Evolutionary conservation across 2,329 filamentous ascomycete species (phyloP).

Genomic region (Periconia digitata): DNA sequence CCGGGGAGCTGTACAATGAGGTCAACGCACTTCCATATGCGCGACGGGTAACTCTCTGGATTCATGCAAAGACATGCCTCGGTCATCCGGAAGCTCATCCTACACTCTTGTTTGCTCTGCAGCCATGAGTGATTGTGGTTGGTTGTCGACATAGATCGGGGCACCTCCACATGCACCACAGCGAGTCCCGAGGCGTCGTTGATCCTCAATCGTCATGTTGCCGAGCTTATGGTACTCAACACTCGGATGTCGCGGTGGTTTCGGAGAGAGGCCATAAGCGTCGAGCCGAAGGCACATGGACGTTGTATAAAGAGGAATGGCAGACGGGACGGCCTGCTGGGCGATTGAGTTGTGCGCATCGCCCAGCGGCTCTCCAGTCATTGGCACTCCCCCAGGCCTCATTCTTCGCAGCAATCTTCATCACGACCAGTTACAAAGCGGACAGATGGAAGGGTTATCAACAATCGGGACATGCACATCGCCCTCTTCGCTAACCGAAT

Average conservation of each 20-base stretch:
- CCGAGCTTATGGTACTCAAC: conserved; percentile 31
- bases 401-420: conserved; percentile 42
- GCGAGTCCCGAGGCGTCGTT: conserved; percentile 4
- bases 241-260: conserved; percentile 14
- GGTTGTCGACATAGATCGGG: too few relatives aligned
- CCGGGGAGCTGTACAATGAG: too few relatives aligned
- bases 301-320: conserved; percentile 15
- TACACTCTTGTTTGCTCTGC: too few relatives aligned
- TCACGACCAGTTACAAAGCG: conserved; percentile 39
- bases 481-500: conserved; percentile 15
- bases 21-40: too few relatives aligned
- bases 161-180: background rate
- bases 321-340: background rate
- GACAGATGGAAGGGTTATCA: conserved; percentile 39
- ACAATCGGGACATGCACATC: conserved; percentile 20
- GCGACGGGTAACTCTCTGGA: too few relatives aligned
- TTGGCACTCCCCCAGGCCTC: conserved; percentile 27
- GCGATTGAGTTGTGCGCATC: background rate
- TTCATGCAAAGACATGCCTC: too few relatives aligned
- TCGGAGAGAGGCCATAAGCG: conserved; percentile 5
- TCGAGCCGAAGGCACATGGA: conserved; percentile 22
- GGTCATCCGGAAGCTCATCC: too few relatives aligned
- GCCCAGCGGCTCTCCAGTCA: conserved; percentile 9
- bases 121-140: background rate
- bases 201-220: conserved; percentile 19